Conservation (phyloP, 805 yeast genomes). For the Jamesozyma jinghongensis region DNA sequence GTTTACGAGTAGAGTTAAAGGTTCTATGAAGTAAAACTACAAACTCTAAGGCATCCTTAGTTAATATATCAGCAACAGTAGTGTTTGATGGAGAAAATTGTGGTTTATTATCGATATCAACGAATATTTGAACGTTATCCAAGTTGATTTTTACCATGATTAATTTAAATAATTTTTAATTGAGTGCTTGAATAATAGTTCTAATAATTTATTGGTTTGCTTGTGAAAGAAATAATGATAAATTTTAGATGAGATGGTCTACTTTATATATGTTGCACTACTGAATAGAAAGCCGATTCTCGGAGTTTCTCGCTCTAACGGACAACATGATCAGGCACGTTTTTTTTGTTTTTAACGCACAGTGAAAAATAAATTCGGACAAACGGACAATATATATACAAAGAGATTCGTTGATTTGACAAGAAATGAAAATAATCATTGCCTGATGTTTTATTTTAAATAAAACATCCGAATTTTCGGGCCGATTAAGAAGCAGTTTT, state of each 20-base stretch:
- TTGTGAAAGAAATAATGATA: too few relatives aligned
- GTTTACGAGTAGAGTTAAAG: conserved; percentile 53
- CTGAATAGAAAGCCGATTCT: not conserved
- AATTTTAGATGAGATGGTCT: too few relatives aligned
- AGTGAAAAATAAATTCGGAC: not conserved
- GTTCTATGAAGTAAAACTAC: conserved; percentile 66
- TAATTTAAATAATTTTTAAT: not conserved
- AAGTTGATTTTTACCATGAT: conserved; percentile 13
- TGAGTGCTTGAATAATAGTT: not conserved
- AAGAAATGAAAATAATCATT: too few relatives aligned
- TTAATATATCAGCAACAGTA: conserved; percentile 32
- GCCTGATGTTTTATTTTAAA: too few relatives aligned
- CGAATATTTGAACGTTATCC: conserved; percentile 31
- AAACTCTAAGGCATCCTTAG: conserved; percentile 48
- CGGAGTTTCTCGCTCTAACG: not conserved
- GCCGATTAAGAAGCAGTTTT: too few relatives aligned
- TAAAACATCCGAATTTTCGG: too few relatives aligned
- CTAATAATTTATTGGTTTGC: too few relatives aligned
- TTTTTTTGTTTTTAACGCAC: too few relatives aligned
- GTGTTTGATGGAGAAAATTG: conserved; percentile 31
- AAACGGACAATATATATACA: too few relatives aligned
- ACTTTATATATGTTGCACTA: not conserved
- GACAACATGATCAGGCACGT: not conserved
- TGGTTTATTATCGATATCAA: conserved; percentile 26
- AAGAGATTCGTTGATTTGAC: too few relatives aligned